Percentiles rank a stretch among this genome's conserved stretches.
Conservation (phyloP, 257 asterid species). For the Phtheirospermum japonicum region DNA sequence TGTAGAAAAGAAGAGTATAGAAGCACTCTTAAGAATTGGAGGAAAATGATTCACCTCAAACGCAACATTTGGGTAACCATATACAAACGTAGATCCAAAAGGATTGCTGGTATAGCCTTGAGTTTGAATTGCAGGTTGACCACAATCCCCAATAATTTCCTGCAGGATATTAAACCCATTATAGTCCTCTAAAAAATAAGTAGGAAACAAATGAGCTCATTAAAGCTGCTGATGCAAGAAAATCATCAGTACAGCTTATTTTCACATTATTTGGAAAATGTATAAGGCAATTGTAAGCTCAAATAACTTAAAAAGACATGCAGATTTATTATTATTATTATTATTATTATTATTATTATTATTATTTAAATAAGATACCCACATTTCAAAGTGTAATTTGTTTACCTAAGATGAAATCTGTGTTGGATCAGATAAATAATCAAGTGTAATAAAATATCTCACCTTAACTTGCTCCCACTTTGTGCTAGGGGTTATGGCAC, state of each 20-base stretch:
- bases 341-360: too few species aligned
- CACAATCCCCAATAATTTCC: constrained; percentile 81
- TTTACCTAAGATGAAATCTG: neutral
- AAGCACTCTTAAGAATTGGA: neutral
- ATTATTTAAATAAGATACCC: too few species aligned
- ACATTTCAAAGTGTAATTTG: too few species aligned
- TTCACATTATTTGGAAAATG: neutral
- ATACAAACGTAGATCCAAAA: too few species aligned
- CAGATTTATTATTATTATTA: too few species aligned
- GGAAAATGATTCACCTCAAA: constrained; percentile 54
- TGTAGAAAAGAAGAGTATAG: neutral
- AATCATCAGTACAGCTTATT: neutral
- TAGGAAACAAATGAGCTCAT: too few species aligned
- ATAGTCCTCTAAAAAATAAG: neutral
- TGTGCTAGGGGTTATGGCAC: constrained; percentile 58
- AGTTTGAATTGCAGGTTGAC: constrained; percentile 79
- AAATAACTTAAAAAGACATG: too few species aligned
- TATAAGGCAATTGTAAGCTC: neutral
- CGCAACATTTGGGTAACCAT: constrained; percentile 77
- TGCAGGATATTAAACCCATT: constrained; percentile 29
- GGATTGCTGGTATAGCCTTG: too few species aligned
- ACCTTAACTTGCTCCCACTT: too few species aligned
- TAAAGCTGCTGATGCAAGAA: neutral
- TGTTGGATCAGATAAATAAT: neutral
- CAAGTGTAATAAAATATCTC: constrained; percentile 17